Percentiles rank a stretch among this genome's conserved stretches.
Conservation (phyloP, 345 rosid species). For the Murraya paniculata region DNA sequence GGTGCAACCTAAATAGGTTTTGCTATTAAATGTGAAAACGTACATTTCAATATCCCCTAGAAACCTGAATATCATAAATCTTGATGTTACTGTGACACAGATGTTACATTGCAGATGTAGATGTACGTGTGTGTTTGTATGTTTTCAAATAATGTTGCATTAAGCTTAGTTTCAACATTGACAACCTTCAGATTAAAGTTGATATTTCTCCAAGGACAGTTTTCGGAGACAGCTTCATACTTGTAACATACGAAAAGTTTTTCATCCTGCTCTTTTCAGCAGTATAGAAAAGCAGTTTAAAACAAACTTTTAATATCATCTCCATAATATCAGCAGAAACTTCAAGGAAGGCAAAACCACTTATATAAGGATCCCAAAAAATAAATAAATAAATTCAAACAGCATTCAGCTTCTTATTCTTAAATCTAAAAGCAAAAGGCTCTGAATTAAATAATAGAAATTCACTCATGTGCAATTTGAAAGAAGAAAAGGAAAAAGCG, state of each 20-base stretch:
- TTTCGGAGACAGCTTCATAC: not conserved
- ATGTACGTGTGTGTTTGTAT: not conserved
- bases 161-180: not conserved
- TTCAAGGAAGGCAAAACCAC: not conserved
- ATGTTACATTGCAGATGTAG: not conserved
- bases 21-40: not conserved
- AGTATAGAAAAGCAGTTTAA: not conserved
- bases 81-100: not conserved
- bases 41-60: not conserved
- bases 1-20: too few species aligned
- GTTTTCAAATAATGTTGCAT: not conserved
- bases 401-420: not conserved
- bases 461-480: not conserved
- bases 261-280: not conserved
- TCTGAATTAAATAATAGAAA: not conserved
- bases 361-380: not conserved
- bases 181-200: not conserved
- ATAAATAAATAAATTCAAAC: not conserved
- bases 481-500: not conserved
- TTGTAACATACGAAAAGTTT: not conserved
- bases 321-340: not conserved
- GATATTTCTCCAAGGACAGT: not conserved
- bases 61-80: not conserved
- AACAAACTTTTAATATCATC: not conserved
- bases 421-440: not conserved